A percentile compares a stretch with the other conserved stretches of the same genome.
Conservation (phyloP, 1,284 basidiomycete genomes). For the Cryptococcus hybrid region DNA sequence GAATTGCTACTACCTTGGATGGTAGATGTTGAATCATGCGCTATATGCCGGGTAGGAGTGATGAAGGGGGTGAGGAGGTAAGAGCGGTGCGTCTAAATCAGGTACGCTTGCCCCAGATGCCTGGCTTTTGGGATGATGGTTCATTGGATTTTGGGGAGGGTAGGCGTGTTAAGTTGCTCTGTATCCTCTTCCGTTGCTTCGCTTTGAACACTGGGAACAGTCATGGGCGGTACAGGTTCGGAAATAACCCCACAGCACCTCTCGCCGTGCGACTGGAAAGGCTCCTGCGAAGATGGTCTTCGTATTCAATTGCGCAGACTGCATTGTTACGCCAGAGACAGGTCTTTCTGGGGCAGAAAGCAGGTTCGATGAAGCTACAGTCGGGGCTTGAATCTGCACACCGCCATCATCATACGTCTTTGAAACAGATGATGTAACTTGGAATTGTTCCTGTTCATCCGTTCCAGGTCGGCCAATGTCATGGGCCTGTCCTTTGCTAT, state of each 20-base stretch:
- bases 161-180: constrained; percentile 1
- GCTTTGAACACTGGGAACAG: neutral
- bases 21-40: constrained; percentile 33
- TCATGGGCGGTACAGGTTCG: constrained; percentile 11
- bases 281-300: constrained; percentile 38
- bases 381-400: neutral
- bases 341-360: constrained; percentile 29
- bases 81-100: constrained; percentile 6
- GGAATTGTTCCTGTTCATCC: no score
- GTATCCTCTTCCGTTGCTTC: neutral
- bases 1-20: constrained; percentile 9
- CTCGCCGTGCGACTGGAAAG: constrained; percentile 41
- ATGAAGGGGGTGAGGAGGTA: constrained; percentile 21
- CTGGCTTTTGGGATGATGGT: neutral
- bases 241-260: constrained; percentile 16
- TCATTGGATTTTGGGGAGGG: neutral
- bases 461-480: no score
- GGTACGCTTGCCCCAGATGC: neutral
- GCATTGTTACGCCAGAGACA: constrained; percentile 32
- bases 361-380: constrained; percentile 1
- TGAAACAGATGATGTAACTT: no score
- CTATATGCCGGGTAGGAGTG: constrained; percentile 22
- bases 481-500: neutral
- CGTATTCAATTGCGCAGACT: constrained; percentile 45
- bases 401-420: neutral